Conservation (phyloP, 805 yeast genomes). For the Myxozyma geophila region DNA sequence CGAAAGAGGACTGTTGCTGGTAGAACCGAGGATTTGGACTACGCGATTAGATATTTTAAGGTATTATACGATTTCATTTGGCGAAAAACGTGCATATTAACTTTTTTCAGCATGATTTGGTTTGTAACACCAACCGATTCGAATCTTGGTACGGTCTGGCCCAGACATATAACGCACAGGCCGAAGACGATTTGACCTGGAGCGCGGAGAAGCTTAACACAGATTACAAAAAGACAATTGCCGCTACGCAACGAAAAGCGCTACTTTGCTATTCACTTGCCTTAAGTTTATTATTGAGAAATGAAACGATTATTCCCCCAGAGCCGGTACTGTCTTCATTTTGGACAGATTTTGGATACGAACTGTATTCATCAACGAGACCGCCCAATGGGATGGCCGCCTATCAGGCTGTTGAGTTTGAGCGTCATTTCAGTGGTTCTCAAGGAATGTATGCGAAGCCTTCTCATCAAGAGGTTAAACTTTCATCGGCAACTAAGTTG, state of each 20-base stretch:
- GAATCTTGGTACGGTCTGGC: conserved; percentile 90
- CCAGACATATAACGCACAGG: conserved; percentile 73
- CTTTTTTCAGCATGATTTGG: conserved; percentile 55
- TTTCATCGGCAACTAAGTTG: conserved; percentile 43
- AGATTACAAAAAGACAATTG: conserved; percentile 65
- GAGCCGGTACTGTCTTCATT: conserved; percentile 55
- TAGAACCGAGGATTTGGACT: conserved; percentile 77
- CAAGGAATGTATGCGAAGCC: conserved; percentile 39
- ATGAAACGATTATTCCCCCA: conserved; percentile 43
- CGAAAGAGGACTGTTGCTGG: conserved; percentile 81
- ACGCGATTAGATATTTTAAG: conserved; percentile 66
- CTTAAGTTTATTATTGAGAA: conserved; percentile 48
- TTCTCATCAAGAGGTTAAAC: conserved; percentile 13
- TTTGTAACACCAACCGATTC: conserved; percentile 66
- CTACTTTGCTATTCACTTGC: conserved; percentile 79
- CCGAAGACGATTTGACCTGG: conserved; percentile 92
- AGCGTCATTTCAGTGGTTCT: conserved; percentile 41
- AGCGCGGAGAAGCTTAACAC: conserved; percentile 77
- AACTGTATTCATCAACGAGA: conserved; percentile 50
- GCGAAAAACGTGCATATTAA: background rate
- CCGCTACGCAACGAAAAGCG: conserved; percentile 58
- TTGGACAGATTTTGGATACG: conserved; percentile 53
- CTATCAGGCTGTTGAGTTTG: conserved; percentile 57
- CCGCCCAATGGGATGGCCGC: conserved; percentile 53
- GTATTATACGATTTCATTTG: background rate